phyloP scores from a whole-genome alignment of 1,284 basidiomycete genomes.

The Kalmanozyma brasiliensis region DNA sequence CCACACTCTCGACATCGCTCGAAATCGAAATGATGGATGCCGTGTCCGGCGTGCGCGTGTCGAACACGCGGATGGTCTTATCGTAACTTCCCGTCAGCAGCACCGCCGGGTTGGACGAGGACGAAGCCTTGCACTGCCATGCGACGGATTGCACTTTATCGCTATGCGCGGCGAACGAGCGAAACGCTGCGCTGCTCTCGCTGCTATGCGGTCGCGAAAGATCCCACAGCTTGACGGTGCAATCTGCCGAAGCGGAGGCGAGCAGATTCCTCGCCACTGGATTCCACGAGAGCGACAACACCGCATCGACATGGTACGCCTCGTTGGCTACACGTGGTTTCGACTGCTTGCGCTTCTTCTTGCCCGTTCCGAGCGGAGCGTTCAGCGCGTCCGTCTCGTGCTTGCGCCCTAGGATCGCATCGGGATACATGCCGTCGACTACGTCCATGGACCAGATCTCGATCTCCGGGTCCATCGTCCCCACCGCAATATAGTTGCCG shows the following conservation, averaged over 20 bases:
- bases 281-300: constrained; percentile 93
- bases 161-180: constrained; percentile 84
- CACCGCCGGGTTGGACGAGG: constrained; percentile 76
- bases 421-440: constrained; percentile 93
- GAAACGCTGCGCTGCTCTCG: constrained; percentile 74
- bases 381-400: constrained; percentile 65
- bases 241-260: constrained; percentile 90
- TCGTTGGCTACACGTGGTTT: constrained; percentile 78
- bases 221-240: constrained; percentile 98
- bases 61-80: constrained; percentile 90
- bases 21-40: constrained; percentile 83
- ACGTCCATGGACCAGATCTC: constrained; percentile 98
- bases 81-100: constrained; percentile 93
- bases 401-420: constrained; percentile 87
- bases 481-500: constrained; percentile 95
- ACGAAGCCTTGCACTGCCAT: constrained; percentile 77
- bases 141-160: constrained; percentile 98
- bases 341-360: constrained; percentile 80
- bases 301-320: constrained; percentile 88
- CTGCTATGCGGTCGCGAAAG: constrained; percentile 75
- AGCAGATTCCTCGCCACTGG: constrained; percentile 86
- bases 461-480: constrained; percentile 96
- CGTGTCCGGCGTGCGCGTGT: constrained; percentile 81
- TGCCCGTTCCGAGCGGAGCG: constrained; percentile 62
- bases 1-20: constrained; percentile 89